A percentile compares a stretch with the other conserved stretches of the same genome.
phyloP scores from a whole-genome alignment of 106 monocot genomes.

The Allium sativum region DNA sequence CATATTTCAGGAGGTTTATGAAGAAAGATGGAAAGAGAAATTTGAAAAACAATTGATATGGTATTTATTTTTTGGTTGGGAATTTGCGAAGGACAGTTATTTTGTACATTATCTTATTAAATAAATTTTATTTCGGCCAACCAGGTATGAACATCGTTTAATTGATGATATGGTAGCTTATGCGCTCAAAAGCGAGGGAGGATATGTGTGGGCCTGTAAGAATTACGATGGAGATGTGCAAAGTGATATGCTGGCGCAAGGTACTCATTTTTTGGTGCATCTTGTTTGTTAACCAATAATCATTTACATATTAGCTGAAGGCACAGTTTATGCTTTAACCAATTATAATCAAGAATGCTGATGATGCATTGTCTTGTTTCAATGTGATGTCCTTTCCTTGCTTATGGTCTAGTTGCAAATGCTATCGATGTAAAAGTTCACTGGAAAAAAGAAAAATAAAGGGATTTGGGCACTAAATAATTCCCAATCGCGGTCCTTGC shows the following conservation, averaged over 20 bases:
- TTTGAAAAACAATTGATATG: conserved; percentile 70
- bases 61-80: conserved; percentile 19
- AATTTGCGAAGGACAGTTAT: background rate
- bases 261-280: conserved; percentile 7
- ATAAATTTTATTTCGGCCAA: background rate
- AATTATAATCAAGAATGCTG: no score
- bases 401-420: no score
- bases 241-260: conserved; percentile 83
- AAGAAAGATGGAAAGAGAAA: conserved; percentile 68
- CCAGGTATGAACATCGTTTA: conserved; percentile 83
- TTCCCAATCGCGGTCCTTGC: no score
- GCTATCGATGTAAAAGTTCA: no score
- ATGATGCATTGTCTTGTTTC: no score
- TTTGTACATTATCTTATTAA: background rate
- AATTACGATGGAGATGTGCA: conserved; percentile 91
- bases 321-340: no score
- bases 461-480: no score
- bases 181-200: conserved; percentile 77
- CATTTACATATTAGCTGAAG: no score
- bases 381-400: no score
- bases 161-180: conserved; percentile 92
- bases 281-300: background rate
- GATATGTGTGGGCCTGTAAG: conserved; percentile 83
- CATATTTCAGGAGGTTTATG: conserved; percentile 87
- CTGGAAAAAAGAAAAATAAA: no score